Conservation (phyloP, 305 asterid species). For the Rubia peregrina region DNA sequence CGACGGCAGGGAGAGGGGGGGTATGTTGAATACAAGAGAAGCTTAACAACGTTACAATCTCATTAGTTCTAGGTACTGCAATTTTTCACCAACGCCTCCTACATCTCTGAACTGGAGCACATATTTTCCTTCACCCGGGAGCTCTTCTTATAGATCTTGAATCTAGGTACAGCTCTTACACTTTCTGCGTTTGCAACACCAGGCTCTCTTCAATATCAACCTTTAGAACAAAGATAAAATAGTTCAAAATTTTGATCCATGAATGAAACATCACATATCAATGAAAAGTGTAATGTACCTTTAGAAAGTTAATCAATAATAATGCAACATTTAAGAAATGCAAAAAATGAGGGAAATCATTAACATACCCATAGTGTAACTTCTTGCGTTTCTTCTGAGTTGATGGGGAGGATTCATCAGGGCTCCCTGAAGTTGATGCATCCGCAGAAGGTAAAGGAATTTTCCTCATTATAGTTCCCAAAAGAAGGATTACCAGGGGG, state of each 20-base stretch:
- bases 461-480: slow-evolving; percentile 87
- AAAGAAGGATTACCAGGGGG: slow-evolving; percentile 86
- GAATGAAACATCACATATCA: too few species aligned
- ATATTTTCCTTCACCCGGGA: slow-evolving; percentile 73
- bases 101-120: slow-evolving; percentile 62
- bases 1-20: too few species aligned
- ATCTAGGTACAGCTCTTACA: slow-evolving; percentile 59
- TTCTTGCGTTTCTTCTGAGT: slow-evolving; percentile 38
- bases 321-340: neutral
- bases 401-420: slow-evolving; percentile 11
- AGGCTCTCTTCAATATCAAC: slow-evolving; percentile 67
- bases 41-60: too few species aligned
- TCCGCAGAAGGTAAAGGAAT: slow-evolving; percentile 78
- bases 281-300: too few species aligned
- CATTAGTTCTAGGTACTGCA: too few species aligned
- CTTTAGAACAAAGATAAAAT: slow-evolving; percentile 33
- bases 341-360: neutral
- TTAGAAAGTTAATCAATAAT: neutral
- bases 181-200: slow-evolving; percentile 50
- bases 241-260: too few species aligned
- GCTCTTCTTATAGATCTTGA: slow-evolving; percentile 73
- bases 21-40: too few species aligned
- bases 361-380: slow-evolving; percentile 72
- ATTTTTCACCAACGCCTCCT: slow-evolving; percentile 24
- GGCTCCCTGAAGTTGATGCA: slow-evolving; percentile 32